These are phyloP conservation scores for Cryomyces antarcticus DNA, from an alignment of 495 filamentous ascomycete species.

Conservation along the genomic window DNA sequence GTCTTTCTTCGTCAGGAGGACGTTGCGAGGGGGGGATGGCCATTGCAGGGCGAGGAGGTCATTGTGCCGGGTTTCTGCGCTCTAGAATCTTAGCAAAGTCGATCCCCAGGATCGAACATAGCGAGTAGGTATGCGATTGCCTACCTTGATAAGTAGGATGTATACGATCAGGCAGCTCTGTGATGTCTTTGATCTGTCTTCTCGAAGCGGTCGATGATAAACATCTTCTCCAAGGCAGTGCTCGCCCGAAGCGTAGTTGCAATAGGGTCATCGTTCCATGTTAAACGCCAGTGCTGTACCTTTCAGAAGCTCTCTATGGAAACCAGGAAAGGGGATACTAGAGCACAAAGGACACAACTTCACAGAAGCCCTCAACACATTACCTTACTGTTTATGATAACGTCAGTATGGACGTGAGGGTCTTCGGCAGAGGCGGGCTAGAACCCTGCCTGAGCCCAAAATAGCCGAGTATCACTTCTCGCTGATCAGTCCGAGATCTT, in stretches of 20 bases:
- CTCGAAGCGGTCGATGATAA: constrained; percentile 26
- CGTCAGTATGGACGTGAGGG: no score
- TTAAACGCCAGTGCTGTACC: no score
- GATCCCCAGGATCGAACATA: not conserved
- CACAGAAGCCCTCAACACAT: no score
- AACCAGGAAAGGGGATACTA: no score
- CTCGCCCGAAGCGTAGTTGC: not conserved
- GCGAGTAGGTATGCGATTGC: constrained; percentile 1
- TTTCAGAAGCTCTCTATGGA: no score
- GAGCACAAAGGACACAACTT: no score
- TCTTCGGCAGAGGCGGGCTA: no score
- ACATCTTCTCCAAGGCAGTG: constrained; percentile 7
- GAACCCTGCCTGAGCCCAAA: no score
- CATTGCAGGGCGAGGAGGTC: constrained; percentile 69
- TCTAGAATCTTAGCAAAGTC: constrained; percentile 1
- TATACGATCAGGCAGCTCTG: constrained; percentile 31
- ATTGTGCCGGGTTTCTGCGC: constrained; percentile 30
- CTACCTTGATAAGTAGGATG: constrained; percentile 34
- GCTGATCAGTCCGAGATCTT: no score
- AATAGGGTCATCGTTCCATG: no score
- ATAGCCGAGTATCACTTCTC: no score
- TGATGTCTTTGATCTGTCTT: constrained; percentile 27
- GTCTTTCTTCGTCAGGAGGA: constrained; percentile 77
- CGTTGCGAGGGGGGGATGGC: constrained; percentile 73
- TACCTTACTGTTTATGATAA: no score